phyloP scores from a whole-genome alignment of 257 asterid species.

The Ballota nigra region DNA sequence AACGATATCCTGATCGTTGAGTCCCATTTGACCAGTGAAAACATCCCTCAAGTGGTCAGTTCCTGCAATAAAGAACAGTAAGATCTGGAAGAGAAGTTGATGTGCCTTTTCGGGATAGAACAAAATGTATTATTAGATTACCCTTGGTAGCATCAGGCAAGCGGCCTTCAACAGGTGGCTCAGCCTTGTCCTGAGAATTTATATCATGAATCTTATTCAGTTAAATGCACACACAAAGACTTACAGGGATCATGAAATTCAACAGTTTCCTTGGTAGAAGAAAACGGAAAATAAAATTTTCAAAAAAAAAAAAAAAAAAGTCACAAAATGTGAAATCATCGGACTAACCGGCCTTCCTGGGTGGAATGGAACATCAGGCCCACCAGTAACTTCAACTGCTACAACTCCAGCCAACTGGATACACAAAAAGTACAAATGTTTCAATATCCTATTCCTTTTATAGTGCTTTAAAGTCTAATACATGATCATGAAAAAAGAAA shows the following conservation, averaged over 20 bases:
- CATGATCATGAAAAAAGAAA: not conserved
- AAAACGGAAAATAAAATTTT: not conserved
- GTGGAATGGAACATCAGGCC: conserved; percentile 95
- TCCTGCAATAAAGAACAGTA: conserved; percentile 40
- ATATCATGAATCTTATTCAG: not conserved
- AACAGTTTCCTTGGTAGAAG: not conserved
- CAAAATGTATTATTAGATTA: not conserved
- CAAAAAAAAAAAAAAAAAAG: not conserved
- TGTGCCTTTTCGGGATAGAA: not conserved
- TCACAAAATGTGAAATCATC: not conserved
- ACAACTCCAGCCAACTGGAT: conserved; percentile 90
- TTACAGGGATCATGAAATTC: too few relatives aligned
- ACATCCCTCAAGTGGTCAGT: conserved; percentile 85
- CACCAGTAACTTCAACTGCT: conserved; percentile 94
- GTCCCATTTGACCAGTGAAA: conserved; percentile 81
- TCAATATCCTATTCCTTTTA: not conserved
- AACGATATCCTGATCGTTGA: conserved; percentile 78
- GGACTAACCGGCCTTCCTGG: conserved; percentile 86
- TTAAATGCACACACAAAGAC: too few relatives aligned
- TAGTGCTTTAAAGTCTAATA: not conserved
- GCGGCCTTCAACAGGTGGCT: conserved; percentile 92
- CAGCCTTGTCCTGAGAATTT: conserved; percentile 63
- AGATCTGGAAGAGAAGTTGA: not conserved
- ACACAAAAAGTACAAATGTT: not conserved
- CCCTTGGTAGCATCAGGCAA: conserved; percentile 92